phyloP scores from a whole-genome alignment of 2,329 filamentous ascomycete species.

The Magnaporthiopsis rhizophila region DNA sequence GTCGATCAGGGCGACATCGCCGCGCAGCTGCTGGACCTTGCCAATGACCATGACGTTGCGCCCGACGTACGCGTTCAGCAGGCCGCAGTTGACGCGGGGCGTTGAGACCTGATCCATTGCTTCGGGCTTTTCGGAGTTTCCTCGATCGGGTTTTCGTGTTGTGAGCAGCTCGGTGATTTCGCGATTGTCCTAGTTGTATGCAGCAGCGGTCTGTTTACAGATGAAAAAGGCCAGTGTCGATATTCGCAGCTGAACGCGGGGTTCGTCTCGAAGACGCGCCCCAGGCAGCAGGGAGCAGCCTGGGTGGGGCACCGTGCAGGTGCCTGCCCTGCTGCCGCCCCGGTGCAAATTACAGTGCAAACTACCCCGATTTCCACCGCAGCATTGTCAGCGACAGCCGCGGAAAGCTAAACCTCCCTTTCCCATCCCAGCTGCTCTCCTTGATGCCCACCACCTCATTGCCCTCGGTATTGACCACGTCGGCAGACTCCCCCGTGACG shows the following conservation, averaged over 20 bases:
- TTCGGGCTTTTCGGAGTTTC: background rate
- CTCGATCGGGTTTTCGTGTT: background rate
- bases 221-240: background rate
- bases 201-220: background rate
- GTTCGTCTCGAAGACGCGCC: background rate
- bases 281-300: background rate
- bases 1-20: slow-evolving; percentile 73
- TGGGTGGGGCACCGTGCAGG: background rate
- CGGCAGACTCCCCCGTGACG: slow-evolving; percentile 49
- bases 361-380: slow-evolving; percentile 29
- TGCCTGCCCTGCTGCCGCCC: no score
- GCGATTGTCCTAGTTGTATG: no score
- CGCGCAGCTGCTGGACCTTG: slow-evolving; percentile 73
- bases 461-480: slow-evolving; percentile 53
- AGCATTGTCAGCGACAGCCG: slow-evolving; percentile 66
- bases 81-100: slow-evolving; percentile 73
- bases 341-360: no score
- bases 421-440: slow-evolving; percentile 54
- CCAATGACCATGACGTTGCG: slow-evolving; percentile 79
- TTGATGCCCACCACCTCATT: slow-evolving; percentile 43
- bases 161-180: background rate
- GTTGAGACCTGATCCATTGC: slow-evolving; percentile 62
- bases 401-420: slow-evolving; percentile 55
- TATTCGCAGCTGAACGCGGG: background rate
- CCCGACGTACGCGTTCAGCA: slow-evolving; percentile 68